Evolutionary conservation across 2,329 filamentous ascomycete genomes (phyloP).

Genomic region (Phialocephala subalpina): DNA sequence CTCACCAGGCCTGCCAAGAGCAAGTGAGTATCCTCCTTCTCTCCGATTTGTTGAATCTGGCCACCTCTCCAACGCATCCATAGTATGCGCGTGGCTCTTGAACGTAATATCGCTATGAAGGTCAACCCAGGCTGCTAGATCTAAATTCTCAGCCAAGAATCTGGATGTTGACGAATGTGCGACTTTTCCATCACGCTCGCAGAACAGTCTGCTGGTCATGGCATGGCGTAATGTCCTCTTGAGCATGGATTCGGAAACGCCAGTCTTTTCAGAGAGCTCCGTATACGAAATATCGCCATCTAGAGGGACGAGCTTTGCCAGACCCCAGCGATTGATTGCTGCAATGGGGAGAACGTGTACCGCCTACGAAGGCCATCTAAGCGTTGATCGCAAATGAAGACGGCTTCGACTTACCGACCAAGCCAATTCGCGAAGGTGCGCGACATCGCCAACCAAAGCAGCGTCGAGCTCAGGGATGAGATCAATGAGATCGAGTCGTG

Average conservation of each 20-base stretch:
- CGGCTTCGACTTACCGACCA: constrained; percentile 18
- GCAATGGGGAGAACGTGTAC: constrained; percentile 8
- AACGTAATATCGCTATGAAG: constrained; percentile 10
- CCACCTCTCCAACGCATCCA: constrained; percentile 18
- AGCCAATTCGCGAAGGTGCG: constrained; percentile 15
- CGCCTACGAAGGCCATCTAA: background rate
- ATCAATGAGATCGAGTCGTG: constrained; percentile 18
- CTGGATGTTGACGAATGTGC: constrained; percentile 7
- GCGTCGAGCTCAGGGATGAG: constrained; percentile 20
- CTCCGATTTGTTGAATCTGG: constrained; percentile 15
- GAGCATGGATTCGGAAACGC: background rate
- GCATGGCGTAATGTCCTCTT: constrained; percentile 9
- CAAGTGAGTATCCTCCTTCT: constrained; percentile 18
- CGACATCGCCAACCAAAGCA: constrained; percentile 12
- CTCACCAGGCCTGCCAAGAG: constrained; percentile 13
- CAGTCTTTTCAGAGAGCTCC: constrained; percentile 9
- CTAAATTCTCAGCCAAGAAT: constrained; percentile 1
- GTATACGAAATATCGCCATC: constrained; percentile 7
- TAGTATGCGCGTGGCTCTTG: constrained; percentile 5
- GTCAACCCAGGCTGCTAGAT: constrained; percentile 9
- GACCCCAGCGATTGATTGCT: constrained; percentile 13
- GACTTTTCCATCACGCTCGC: constrained; percentile 3
- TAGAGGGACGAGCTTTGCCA: constrained; percentile 10
- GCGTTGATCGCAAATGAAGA: too few species aligned
- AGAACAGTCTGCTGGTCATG: constrained; percentile 15